Percentiles rank a stretch among this genome's conserved stretches.
phyloP scores from a whole-genome alignment of 805 yeast genomes.

The Metschnikowia dekortorum region DNA sequence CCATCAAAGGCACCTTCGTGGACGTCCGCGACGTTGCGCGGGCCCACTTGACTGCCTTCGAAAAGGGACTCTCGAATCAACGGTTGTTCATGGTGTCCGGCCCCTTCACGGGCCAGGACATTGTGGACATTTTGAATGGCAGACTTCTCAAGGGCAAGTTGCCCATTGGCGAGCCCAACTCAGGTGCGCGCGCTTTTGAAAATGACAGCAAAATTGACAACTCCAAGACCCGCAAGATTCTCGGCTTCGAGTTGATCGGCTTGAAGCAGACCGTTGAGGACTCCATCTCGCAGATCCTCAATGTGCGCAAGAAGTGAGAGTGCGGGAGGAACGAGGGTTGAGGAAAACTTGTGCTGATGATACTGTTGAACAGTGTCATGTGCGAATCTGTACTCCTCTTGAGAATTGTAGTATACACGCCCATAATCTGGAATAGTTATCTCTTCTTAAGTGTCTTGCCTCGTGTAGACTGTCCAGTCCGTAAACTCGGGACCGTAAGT shows the following conservation, averaged over 20 bases:
- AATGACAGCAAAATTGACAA: slow-evolving; percentile 26
- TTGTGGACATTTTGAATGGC: slow-evolving; percentile 31
- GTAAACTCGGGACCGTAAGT: no score
- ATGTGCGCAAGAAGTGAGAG: neutral
- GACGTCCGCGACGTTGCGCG: slow-evolving; percentile 24
- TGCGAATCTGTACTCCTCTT: no score
- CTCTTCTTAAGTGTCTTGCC: no score
- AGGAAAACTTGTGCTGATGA: no score
- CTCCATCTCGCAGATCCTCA: slow-evolving; percentile 36
- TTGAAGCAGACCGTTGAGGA: slow-evolving; percentile 41
- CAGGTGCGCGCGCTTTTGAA: slow-evolving; percentile 16
- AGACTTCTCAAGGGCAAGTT: slow-evolving; percentile 42
- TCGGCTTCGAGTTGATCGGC: slow-evolving; percentile 37
- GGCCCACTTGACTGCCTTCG: slow-evolving; percentile 16
- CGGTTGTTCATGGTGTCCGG: slow-evolving; percentile 28
- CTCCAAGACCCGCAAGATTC: slow-evolving; percentile 29
- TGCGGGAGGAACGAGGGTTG: no score
- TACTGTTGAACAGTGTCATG: no score
- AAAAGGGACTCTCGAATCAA: slow-evolving; percentile 14
- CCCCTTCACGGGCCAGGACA: slow-evolving; percentile 23
- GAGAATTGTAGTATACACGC: no score
- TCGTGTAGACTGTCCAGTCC: no score
- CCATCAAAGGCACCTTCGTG: slow-evolving; percentile 18
- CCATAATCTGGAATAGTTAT: no score
- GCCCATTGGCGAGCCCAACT: slow-evolving; percentile 41